Conservation (phyloP, 805 yeast genomes). For the Kluyveromyces starmeri region DNA sequence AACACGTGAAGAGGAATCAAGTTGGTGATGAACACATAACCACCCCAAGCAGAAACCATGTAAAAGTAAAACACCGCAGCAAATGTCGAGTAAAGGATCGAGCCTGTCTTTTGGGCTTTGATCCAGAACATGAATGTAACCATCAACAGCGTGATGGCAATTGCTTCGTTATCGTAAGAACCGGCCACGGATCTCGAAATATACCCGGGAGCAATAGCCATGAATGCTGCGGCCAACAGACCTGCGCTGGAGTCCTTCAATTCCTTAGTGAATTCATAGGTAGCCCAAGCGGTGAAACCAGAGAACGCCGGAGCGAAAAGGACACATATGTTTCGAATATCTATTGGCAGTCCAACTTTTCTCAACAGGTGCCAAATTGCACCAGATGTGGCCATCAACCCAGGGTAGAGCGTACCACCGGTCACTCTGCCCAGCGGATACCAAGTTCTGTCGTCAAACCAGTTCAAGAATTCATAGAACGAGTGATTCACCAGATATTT, state of each 20-base stretch:
- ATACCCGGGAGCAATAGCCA: conserved; percentile 98
- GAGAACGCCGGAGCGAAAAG: conserved; percentile 94
- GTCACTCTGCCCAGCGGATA: conserved; percentile 98
- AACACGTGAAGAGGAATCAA: conserved; percentile 93
- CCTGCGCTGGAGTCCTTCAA: conserved; percentile 89
- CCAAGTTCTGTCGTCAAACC: conserved; percentile 99
- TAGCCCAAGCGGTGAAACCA: conserved; percentile 82
- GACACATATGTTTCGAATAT: conserved; percentile 93
- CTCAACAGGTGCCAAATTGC: conserved; percentile 69
- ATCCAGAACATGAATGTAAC: conserved; percentile 94
- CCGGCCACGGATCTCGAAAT: conserved; percentile 98
- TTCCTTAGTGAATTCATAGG: conserved; percentile 80
- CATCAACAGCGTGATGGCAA: conserved; percentile 93
- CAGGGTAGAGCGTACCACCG: conserved; percentile 97
- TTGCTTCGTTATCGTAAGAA: conserved; percentile 97
- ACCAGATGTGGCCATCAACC: conserved; percentile 96
- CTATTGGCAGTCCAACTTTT: conserved; percentile 69
- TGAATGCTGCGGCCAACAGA: conserved; percentile 81
- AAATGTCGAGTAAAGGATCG: conserved; percentile 71
- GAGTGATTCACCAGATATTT: conserved; percentile 77
- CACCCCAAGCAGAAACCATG: conserved; percentile 99
- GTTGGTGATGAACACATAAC: conserved; percentile 96
- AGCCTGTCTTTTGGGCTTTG: conserved; percentile 85
- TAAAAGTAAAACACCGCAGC: conserved; percentile 89
- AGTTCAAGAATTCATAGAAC: conserved; percentile 84